Percentiles rank a stretch among this genome's conserved stretches.
phyloP scores from a whole-genome alignment of 495 filamentous ascomycete genomes.

The Neurospora sublineolata region DNA sequence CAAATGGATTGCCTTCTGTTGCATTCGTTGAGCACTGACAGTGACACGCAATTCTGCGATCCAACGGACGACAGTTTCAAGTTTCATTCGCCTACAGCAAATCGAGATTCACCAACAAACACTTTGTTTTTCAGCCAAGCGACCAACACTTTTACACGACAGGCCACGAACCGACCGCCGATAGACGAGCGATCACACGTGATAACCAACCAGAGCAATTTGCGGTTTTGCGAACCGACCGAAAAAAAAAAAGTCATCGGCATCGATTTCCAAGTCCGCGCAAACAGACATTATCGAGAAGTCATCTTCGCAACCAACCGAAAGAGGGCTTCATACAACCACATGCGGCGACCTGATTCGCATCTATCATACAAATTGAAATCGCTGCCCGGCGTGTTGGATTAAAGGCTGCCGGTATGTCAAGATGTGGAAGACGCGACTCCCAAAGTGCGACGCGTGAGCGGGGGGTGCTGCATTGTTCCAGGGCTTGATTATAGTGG shows the following conservation, averaged over 20 bases:
- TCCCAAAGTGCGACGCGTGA: neutral
- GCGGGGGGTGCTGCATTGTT: neutral
- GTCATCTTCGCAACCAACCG: neutral
- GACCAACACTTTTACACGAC: slow-evolving; percentile 25
- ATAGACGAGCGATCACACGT: slow-evolving; percentile 17
- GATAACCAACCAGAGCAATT: neutral
- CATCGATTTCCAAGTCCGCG: neutral
- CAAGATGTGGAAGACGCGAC: neutral
- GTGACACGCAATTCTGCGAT: neutral
- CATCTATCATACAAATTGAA: neutral
- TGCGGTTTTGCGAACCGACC: neutral
- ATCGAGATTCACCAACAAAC: neutral
- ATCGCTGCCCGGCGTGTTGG: slow-evolving; percentile 8
- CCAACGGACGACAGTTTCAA: neutral
- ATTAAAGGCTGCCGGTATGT: slow-evolving; percentile 19
- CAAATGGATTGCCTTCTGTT: neutral
- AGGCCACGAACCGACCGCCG: slow-evolving; percentile 16
- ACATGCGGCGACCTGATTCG: slow-evolving; percentile 1
- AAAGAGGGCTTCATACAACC: neutral
- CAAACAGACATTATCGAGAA: neutral
- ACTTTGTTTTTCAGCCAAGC: neutral
- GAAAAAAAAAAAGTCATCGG: neutral
- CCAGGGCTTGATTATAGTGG: neutral
- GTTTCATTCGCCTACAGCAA: neutral
- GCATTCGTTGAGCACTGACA: neutral